Evolutionary conservation across 2,329 filamentous ascomycete genomes (phyloP), one percentile per base, ranked within the genome.

Genomic region (Fusarium sp.): DNA sequence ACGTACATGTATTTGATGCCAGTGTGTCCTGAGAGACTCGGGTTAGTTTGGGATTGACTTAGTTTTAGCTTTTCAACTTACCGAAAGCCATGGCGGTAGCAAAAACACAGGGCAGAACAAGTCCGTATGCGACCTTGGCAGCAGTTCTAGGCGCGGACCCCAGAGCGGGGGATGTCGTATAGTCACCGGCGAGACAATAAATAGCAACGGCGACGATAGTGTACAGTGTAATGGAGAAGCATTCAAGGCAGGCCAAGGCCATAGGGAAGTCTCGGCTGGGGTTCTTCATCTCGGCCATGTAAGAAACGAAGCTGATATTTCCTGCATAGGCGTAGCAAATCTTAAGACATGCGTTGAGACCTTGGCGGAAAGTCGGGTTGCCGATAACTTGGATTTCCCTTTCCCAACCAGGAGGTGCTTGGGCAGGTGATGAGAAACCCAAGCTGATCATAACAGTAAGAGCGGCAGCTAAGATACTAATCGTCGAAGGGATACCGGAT

Each of bases 221-320:
- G 37, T 80, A 80, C 7, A 79, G 70, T 4, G 74, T 68, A 23
- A 80, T 76, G 1, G 77, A 76, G 49, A 79, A 78, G 45, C 74
- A 62, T 34, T 80, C 78, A 2, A 80, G 74, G 50, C 73, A 72
- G 13, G 74, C 64, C 9, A 80, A 62, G 3, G 76, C 76, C 52
- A 75, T 75, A 0, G 75, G 73, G 44, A 79, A 79, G 53, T 79
- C 78, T 11, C 69, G 67, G 13, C 69, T 71, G 0, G 78, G 78
- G 53, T 79, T 74, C 34, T 72, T 71, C 77, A 79, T 79, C 62
- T 79, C 78, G 3, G 76, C 76, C 72, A 79, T 79, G 16, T 77
- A 77, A 0, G 68, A 72, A 18, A 81, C 73, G n/a, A 75, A 75
- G 51, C 74, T 75, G 19, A 75, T 75, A 16, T 77, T 77, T 7